Evolutionary conservation across 177 flowering plant species (phyloP).

Genomic region (Vitis hybrid): DNA sequence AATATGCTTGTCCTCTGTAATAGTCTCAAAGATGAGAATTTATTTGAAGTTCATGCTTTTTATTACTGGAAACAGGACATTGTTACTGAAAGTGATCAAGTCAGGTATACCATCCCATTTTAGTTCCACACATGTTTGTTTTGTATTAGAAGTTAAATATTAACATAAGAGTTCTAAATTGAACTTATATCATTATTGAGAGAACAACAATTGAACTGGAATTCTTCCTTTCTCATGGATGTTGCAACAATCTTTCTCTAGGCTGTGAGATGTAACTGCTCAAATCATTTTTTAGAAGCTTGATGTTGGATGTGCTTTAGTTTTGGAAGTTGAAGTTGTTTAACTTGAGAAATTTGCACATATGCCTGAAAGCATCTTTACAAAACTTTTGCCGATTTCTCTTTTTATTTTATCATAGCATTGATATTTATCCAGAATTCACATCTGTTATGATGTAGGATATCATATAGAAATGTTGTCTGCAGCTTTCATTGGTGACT

Average conservation of each 20-base stretch:
- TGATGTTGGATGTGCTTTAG: neutral
- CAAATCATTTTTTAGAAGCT: neutral
- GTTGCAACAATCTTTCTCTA: no score
- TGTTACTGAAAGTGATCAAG: conserved; percentile 97
- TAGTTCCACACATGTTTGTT: conserved; percentile 3
- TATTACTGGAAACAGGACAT: conserved; percentile 68
- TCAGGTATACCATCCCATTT: conserved; percentile 55
- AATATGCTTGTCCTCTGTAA: neutral
- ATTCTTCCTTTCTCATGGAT: no score
- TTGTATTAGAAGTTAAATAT: neutral
- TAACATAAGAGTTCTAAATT: neutral
- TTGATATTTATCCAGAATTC: no score
- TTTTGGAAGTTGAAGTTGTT: neutral
- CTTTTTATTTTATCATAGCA: no score
- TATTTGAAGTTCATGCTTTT: neutral
- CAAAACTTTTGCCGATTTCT: no score
- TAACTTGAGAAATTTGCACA: neutral
- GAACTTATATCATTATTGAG: conserved; percentile 94
- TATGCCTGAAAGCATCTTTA: neutral
- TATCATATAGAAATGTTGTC: no score
- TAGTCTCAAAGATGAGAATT: neutral
- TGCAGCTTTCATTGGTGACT: no score
- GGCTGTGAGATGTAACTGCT: conserved; percentile 14
- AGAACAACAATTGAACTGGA: conserved; percentile 36
- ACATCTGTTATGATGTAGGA: no score